phyloP scores from a whole-genome alignment of 805 yeast species.

The Lipomyces chichibuensis region DNA sequence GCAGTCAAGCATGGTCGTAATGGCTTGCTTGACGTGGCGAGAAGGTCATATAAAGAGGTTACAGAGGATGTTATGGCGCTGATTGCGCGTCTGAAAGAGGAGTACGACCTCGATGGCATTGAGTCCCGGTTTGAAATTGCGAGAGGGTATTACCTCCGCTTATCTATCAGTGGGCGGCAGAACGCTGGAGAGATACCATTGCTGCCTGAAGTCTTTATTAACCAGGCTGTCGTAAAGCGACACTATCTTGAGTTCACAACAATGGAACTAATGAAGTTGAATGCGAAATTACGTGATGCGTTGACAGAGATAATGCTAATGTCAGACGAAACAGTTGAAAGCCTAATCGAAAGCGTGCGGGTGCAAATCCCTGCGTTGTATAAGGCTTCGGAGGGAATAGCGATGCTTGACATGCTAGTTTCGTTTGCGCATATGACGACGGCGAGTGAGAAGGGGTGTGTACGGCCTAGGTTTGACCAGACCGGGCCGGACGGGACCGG shows the following conservation, averaged over 20 bases:
- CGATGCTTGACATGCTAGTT: slow-evolving; percentile 49
- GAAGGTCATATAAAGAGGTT: slow-evolving; percentile 48
- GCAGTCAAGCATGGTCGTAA: slow-evolving; percentile 52
- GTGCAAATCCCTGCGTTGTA: slow-evolving; percentile 46
- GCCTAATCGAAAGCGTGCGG: slow-evolving; percentile 41
- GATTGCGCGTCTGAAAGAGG: slow-evolving; percentile 40
- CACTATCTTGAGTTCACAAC: slow-evolving; percentile 49
- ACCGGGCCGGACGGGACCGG: slow-evolving; percentile 1
- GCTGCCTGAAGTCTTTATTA: slow-evolving; percentile 47
- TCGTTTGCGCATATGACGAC: slow-evolving; percentile 38
- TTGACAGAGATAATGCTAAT: slow-evolving; percentile 49
- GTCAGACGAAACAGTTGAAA: slow-evolving; percentile 49
- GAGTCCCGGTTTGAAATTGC: slow-evolving; percentile 46
- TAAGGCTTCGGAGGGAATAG: slow-evolving; percentile 51
- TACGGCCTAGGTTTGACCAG: slow-evolving; percentile 19
- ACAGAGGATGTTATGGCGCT: slow-evolving; percentile 46
- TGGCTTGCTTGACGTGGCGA: slow-evolving; percentile 52
- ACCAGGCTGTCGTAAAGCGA: slow-evolving; percentile 39
- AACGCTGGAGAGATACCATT: slow-evolving; percentile 15
- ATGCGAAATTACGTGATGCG: slow-evolving; percentile 49
- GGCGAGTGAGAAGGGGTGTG: slow-evolving; percentile 19
- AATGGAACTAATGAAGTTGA: slow-evolving; percentile 48
- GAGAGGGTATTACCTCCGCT: slow-evolving; percentile 48
- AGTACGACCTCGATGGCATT: slow-evolving; percentile 38
- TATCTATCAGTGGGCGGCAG: slow-evolving; percentile 31